phyloP scores from a whole-genome alignment of 2,329 filamentous ascomycete species.

The Harringtonia aguacate region DNA sequence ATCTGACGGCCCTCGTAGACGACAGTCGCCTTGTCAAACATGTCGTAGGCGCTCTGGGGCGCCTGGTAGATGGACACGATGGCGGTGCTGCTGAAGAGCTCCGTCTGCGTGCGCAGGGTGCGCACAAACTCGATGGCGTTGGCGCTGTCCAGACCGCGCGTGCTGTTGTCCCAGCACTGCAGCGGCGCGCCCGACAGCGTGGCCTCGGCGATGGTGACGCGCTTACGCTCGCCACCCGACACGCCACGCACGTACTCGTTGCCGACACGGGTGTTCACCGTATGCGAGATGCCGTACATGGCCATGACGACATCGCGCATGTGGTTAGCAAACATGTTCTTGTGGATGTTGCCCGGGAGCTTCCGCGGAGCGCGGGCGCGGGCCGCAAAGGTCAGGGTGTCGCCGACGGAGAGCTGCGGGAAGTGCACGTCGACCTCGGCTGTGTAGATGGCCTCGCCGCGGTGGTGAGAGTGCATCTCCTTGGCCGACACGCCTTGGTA shows the following conservation, averaged over 20 bases:
- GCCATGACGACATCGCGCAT: constrained; percentile 65
- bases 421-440: constrained; percentile 79
- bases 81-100: constrained; percentile 55
- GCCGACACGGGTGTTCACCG: constrained; percentile 60
- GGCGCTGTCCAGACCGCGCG: constrained; percentile 62
- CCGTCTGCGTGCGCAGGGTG: constrained; percentile 56
- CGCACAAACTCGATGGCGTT: constrained; percentile 68
- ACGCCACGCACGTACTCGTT: constrained; percentile 69
- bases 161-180: constrained; percentile 64
- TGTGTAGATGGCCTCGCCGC: constrained; percentile 79
- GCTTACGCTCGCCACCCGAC: constrained; percentile 62
- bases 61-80: constrained; percentile 68
- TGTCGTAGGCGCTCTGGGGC: constrained; percentile 52
- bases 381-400: constrained; percentile 70
- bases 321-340: constrained; percentile 29
- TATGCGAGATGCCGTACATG: constrained; percentile 65
- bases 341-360: constrained; percentile 47
- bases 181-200: constrained; percentile 47
- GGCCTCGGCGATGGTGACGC: constrained; percentile 53
- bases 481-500: constrained; percentile 66
- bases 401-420: constrained; percentile 63
- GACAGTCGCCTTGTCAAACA: constrained; percentile 48
- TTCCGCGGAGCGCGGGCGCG: constrained; percentile 54
- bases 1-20: constrained; percentile 52
- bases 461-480: constrained; percentile 68